phyloP scores from a whole-genome alignment of 257 asterid species.

The Solanum etuberosum region DNA sequence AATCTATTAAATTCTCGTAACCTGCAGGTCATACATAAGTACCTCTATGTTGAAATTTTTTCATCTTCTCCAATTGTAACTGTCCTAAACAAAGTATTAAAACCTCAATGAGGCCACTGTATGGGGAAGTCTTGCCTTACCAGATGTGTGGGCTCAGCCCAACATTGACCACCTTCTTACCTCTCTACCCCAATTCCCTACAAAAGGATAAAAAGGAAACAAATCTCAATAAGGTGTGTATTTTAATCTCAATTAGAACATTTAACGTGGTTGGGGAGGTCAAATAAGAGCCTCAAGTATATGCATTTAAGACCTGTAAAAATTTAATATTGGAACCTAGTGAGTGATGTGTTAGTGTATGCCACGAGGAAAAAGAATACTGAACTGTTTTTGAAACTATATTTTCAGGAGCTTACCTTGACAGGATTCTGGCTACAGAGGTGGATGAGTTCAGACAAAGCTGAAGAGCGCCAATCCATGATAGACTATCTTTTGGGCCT shows the following conservation, averaged over 20 bases:
- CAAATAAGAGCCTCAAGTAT: background rate
- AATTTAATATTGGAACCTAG: background rate
- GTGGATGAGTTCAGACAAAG: conserved; percentile 61
- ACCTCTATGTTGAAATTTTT: background rate
- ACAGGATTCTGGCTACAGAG: conserved; percentile 96
- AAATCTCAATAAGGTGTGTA: background rate
- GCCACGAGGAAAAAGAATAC: background rate
- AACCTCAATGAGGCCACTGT: background rate
- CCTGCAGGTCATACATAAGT: background rate
- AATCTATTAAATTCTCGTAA: background rate
- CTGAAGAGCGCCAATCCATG: conserved; percentile 60
- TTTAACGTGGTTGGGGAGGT: background rate
- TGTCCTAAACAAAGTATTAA: background rate
- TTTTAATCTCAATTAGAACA: background rate
- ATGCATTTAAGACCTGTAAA: background rate
- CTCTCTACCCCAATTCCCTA: background rate
- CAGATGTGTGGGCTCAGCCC: background rate
- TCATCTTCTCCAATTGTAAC: background rate
- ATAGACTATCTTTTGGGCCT: conserved; percentile 64
- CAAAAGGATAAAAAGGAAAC: background rate
- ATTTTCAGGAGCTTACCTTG: conserved; percentile 68
- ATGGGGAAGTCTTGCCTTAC: background rate
- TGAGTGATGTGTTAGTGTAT: background rate
- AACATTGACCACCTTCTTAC: background rate
- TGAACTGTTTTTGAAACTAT: background rate